phyloP scores from a whole-genome alignment of 2,329 filamentous ascomycete genomes.

The Tolypocladium album region DNA sequence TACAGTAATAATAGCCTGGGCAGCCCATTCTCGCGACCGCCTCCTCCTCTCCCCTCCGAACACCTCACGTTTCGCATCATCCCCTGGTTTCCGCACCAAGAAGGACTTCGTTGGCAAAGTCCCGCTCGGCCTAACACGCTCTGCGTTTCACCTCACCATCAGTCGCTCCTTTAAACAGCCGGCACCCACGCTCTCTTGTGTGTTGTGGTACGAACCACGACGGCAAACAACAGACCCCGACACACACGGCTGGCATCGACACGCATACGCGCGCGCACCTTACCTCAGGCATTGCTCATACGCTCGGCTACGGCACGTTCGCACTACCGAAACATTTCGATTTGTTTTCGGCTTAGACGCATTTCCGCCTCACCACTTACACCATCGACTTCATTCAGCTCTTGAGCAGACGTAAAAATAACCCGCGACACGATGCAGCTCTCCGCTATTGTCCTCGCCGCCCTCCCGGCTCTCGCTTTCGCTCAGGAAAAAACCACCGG shows the following conservation, averaged over 20 bases:
- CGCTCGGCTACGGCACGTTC: neutral
- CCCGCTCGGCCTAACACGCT: constrained; percentile 15
- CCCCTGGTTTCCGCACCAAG: constrained; percentile 10
- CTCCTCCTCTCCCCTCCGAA: neutral
- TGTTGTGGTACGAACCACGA: neutral
- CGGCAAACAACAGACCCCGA: neutral
- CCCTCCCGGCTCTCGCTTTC: constrained; percentile 43
- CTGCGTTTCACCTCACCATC: constrained; percentile 7
- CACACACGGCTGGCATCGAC: neutral
- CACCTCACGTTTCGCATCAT: constrained; percentile 9
- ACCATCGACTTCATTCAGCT: neutral
- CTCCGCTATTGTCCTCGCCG: constrained; percentile 32
- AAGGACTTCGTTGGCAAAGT: constrained; percentile 48
- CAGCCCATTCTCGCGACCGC: neutral
- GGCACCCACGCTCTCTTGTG: neutral
- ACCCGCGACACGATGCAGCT: constrained; percentile 13
- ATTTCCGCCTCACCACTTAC: neutral
- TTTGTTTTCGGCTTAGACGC: neutral
- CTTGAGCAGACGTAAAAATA: neutral
- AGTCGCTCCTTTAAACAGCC: neutral
- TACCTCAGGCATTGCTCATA: neutral
- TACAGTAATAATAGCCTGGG: neutral
- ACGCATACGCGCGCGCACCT: neutral
- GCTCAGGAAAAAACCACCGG: constrained; percentile 29
- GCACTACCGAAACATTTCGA: neutral